Evolutionary conservation across 176 grass and related monocot species (phyloP).

Genomic region (Avena eriantha): DNA sequence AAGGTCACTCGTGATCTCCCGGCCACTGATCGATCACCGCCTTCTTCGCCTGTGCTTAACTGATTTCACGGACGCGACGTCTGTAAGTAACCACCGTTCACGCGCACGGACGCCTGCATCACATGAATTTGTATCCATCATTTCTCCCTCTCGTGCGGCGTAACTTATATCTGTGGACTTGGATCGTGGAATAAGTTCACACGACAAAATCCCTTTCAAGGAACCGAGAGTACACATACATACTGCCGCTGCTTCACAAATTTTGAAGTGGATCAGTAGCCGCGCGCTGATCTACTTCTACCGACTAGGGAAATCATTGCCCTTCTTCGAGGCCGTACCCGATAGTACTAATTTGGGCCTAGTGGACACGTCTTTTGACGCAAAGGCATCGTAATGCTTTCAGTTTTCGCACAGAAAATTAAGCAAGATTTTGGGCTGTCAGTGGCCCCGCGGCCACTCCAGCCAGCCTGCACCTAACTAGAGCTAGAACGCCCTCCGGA

Average conservation of each 20-base stretch:
- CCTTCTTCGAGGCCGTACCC: constrained; percentile 2
- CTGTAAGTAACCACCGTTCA: background rate
- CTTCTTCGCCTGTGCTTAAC: background rate
- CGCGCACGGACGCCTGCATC: background rate
- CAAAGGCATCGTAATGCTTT: constrained; percentile 44
- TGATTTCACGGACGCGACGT: background rate
- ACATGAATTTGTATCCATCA: background rate
- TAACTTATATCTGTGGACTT: background rate
- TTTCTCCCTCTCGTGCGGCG: background rate
- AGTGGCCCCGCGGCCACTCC: constrained; percentile 37
- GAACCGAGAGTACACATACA: background rate
- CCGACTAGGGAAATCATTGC: background rate
- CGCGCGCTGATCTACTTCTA: background rate
- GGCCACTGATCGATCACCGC: background rate
- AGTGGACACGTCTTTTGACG: constrained; percentile 53
- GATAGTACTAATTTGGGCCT: too few species aligned
- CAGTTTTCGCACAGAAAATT: constrained; percentile 54
- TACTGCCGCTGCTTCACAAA: background rate
- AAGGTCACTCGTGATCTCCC: background rate
- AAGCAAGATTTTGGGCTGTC: constrained; percentile 58
- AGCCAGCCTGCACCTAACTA: constrained; percentile 40
- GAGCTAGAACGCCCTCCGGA: constrained; percentile 35
- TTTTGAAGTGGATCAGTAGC: background rate
- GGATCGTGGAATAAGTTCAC: background rate
- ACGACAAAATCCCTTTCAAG: background rate